Base-by-base conservation (phyloP, 2,329 filamentous ascomycete species). In the Botrytis cinerea region DNA sequence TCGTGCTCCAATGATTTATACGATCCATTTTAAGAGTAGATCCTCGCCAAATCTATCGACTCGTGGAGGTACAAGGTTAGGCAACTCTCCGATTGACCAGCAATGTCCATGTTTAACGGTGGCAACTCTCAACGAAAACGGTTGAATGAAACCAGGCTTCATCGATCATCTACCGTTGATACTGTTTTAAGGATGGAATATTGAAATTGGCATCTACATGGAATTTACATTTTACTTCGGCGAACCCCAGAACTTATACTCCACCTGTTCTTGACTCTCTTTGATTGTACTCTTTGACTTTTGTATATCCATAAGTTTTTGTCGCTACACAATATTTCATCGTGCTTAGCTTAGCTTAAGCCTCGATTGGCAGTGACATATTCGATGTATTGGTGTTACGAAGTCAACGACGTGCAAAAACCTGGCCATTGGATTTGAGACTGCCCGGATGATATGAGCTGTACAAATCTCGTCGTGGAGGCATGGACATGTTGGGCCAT, bases 401-500 rank as follows among this genome's bases (percentile, higher is more conserved):
- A 40, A 28, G 35, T 54, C 16, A 35, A 54, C 46, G 64, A n/a
- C 46, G 40, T 54, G 35, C 63, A n/a, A 40, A 51, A 67, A 51
- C 54, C 54, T 51, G 35, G 35, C 4, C 46, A 51, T 28, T 71
- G 57, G 59, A 66, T 51, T 48, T 57, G 32, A 71, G 22, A 64
- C 20, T 38, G 43, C 8, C 60, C n/a, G 46, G n/a, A 66, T 71
- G 70, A 62, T 28, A 71, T 71, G 70, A 54, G 46, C 59, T 35
- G 35, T 54, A 40, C 43, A 25, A 64, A 66, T 32, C n/a, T 66
- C 45, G 46, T 71, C 43, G 59, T 64, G n/a, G 70, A 71, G 70
- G 43, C 46, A 54, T 71, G 70, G 70, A 54, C 45, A 32, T 64
- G 46, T 25, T 71, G 70, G 70, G 70, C 70, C 57, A 64, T 71